Evolutionary conservation across 2,329 filamentous ascomycete genomes (phyloP).

Genomic region (Didymella keratinophila): DNA sequence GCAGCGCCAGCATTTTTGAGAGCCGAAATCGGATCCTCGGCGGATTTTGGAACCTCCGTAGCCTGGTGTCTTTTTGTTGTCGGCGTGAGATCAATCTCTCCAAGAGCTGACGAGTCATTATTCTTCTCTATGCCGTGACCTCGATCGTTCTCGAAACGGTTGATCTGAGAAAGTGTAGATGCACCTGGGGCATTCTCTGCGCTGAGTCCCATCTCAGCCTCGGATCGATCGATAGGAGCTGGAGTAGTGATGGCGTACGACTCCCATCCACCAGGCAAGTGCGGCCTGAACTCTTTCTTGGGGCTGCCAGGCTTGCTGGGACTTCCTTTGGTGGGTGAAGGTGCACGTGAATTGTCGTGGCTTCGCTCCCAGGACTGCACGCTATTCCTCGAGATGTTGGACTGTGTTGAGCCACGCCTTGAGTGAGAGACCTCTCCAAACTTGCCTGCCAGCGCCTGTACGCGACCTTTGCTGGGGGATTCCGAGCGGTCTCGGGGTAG

Average conservation of each 20-base stretch:
- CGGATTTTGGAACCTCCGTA: constrained; percentile 26
- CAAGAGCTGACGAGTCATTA: constrained; percentile 27
- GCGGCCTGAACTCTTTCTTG: constrained; percentile 56
- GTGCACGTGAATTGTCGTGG: constrained; percentile 47
- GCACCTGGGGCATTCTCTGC: constrained; percentile 5
- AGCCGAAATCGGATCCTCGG: constrained; percentile 51
- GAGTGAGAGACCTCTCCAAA: constrained; percentile 57
- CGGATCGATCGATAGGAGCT: constrained; percentile 42
- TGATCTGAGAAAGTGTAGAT: constrained; percentile 39
- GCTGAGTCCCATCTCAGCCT: constrained; percentile 40
- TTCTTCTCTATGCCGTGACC: constrained; percentile 27
- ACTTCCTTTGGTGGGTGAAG: constrained; percentile 41
- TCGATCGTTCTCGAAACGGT: constrained; percentile 37
- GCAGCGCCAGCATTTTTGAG: constrained; percentile 58
- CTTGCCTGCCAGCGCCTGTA: constrained; percentile 60
- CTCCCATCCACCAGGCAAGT: constrained; percentile 63
- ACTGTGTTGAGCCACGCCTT: constrained; percentile 57
- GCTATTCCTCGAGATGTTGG: constrained; percentile 52
- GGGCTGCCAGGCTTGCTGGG: constrained; percentile 49
- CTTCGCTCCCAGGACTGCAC: constrained; percentile 52
- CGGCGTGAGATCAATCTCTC: constrained; percentile 45
- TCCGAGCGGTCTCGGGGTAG: constrained; percentile 49
- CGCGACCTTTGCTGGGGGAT: constrained; percentile 59
- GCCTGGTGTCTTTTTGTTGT: constrained; percentile 49
- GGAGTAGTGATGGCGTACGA: constrained; percentile 55